phyloP scores from a whole-genome alignment of 306 rosid species.

The Luffa aegyptiaca region DNA sequence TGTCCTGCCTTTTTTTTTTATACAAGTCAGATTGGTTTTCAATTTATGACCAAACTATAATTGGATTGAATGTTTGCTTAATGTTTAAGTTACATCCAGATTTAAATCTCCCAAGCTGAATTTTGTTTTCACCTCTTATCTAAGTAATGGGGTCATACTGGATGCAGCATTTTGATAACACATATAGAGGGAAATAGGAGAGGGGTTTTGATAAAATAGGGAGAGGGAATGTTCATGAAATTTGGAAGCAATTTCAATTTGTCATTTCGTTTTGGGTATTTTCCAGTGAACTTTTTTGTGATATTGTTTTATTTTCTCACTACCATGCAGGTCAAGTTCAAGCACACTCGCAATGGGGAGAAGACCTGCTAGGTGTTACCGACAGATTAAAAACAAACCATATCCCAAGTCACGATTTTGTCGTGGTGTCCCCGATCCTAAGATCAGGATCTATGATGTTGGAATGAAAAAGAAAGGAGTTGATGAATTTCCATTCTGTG shows the following conservation, averaged over 20 bases:
- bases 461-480: neutral
- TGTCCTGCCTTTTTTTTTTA: neutral
- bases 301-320: neutral
- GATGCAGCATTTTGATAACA: neutral
- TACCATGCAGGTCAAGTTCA: neutral
- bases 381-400: neutral
- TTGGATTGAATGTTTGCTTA: neutral
- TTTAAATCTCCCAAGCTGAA: neutral
- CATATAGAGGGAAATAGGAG: neutral
- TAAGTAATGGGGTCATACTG: neutral
- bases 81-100: neutral
- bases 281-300: neutral
- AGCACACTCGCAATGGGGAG: neutral
- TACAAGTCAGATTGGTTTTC: neutral
- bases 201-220: neutral
- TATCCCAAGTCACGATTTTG: neutral
- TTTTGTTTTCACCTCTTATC: neutral
- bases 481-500: constrained; percentile 2
- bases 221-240: neutral
- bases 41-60: neutral
- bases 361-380: constrained; percentile 2
- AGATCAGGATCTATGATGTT: constrained; percentile 3
- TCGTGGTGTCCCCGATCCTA: neutral
- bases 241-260: neutral
- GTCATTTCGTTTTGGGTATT: neutral